Conservation (phyloP, 2,329 filamentous ascomycete species). For the Talaromyces marneffei region DNA sequence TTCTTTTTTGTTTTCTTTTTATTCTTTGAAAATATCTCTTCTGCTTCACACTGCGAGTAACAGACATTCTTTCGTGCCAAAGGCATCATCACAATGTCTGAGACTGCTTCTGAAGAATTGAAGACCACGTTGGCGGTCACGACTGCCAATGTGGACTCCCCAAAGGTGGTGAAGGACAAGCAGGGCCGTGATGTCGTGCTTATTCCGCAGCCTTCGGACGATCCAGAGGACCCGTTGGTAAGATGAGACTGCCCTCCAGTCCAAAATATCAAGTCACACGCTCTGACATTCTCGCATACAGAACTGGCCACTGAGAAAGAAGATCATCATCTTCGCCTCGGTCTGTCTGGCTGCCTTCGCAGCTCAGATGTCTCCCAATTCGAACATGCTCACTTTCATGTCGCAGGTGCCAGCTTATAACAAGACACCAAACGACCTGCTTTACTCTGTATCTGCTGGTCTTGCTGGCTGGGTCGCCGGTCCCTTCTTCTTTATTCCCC, state of each 20-base stretch:
- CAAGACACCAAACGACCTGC: conserved; percentile 13
- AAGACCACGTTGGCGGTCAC: conserved; percentile 2
- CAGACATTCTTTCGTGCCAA: not conserved
- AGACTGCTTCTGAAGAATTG: conserved; percentile 1
- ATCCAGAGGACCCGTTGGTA: conserved; percentile 11
- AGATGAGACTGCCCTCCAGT: not conserved
- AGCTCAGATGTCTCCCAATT: conserved; percentile 12
- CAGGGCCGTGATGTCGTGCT: conserved; percentile 7
- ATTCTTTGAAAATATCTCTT: not conserved
- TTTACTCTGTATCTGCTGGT: conserved; percentile 15
- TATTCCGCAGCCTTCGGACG: conserved; percentile 5
- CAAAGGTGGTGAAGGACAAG: conserved; percentile 5
- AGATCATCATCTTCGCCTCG: conserved; percentile 10
- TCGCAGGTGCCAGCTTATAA: conserved; percentile 16
- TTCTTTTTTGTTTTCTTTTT: not conserved
- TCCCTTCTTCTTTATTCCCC: conserved; percentile 19
- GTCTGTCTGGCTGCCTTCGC: conserved; percentile 12
- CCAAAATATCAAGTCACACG: not conserved
- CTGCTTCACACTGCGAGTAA: not conserved
- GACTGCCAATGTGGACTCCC: not conserved
- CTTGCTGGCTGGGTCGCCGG: conserved; percentile 19
- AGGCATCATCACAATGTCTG: conserved; percentile 2
- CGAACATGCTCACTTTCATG: conserved; percentile 13
- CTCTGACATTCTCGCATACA: not conserved
- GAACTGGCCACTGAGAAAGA: conserved; percentile 14